These are phyloP conservation scores for Blastocystis sp. DNA, from an alignment of 352 stramenopile genomes.

Conservation along the genomic window DNA sequence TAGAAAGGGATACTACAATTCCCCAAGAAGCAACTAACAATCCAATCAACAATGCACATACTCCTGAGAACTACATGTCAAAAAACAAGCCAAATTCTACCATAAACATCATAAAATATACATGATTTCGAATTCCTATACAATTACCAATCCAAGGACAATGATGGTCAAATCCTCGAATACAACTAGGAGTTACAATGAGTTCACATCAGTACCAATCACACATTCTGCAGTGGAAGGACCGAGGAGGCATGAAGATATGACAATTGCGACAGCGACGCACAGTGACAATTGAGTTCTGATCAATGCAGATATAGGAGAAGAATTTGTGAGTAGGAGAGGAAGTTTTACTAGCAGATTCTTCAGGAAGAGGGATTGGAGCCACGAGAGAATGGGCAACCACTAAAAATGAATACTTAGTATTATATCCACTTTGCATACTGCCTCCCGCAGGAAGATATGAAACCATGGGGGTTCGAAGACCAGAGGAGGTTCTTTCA, in stretches of 20 bases:
- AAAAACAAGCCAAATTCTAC: slow-evolving; percentile 56
- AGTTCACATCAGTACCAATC: slow-evolving; percentile 75
- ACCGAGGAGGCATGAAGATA: slow-evolving; percentile 78
- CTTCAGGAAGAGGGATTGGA: neutral
- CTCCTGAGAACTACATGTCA: neutral
- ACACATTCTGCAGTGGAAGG: slow-evolving; percentile 80
- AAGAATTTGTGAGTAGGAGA: neutral
- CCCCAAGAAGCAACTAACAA: slow-evolving; percentile 84
- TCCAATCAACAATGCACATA: neutral
- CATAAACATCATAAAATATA: slow-evolving; percentile 87
- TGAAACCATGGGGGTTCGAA: too few species aligned
- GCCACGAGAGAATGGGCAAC: neutral
- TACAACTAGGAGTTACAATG: slow-evolving; percentile 74
- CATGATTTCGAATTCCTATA: slow-evolving; percentile 87
- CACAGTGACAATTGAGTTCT: neutral
- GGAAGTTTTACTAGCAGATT: too few species aligned
- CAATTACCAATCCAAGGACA: slow-evolving; percentile 86
- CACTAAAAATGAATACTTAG: too few species aligned
- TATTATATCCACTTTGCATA: too few species aligned
- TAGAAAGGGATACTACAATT: neutral
- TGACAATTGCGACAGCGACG: slow-evolving; percentile 78
- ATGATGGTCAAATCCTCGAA: slow-evolving; percentile 84
- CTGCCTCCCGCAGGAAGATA: too few species aligned
- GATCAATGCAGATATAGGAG: neutral
- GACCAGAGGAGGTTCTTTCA: too few species aligned